Conservation (phyloP, 495 filamentous ascomycete genomes). For the Penicillium diatomitis region DNA sequence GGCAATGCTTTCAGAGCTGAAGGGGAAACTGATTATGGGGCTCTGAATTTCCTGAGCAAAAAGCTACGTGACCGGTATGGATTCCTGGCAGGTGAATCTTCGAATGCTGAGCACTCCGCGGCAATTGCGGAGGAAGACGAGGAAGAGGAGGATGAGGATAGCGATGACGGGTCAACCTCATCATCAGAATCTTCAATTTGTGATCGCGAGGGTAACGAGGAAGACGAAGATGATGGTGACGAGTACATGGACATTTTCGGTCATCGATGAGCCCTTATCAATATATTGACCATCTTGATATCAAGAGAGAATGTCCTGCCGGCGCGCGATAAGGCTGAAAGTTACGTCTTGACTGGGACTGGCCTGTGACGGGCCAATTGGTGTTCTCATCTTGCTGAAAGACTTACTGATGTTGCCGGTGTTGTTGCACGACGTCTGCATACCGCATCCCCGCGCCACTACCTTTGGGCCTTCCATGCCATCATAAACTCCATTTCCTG, state of each 20-base stretch:
- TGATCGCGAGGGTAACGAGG: conserved; percentile 41
- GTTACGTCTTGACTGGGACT: too few relatives aligned
- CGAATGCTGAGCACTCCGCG: conserved; percentile 17
- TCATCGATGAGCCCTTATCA: conserved; percentile 42
- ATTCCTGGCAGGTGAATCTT: conserved; percentile 26
- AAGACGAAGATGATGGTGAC: conserved; percentile 46
- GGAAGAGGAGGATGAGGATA: conserved; percentile 34
- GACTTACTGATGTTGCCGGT: too few relatives aligned
- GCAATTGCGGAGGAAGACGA: conserved; percentile 33
- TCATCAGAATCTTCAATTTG: conserved; percentile 8
- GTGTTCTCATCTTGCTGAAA: too few relatives aligned
- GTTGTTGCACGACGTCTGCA: too few relatives aligned
- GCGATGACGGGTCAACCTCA: conserved; percentile 31
- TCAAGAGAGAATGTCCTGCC: too few relatives aligned
- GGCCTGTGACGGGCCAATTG: too few relatives aligned
- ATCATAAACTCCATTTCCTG: too few relatives aligned
- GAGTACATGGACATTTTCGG: conserved; percentile 62
- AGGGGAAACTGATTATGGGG: conserved; percentile 45
- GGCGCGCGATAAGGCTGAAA: too few relatives aligned
- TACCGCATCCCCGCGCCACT: too few relatives aligned
- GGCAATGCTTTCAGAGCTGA: conserved; percentile 22
- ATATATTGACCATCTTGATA: too few relatives aligned
- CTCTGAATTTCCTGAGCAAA: conserved; percentile 48
- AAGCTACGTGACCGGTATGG: conserved; percentile 37
- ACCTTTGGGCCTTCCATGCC: too few relatives aligned